Evolutionary conservation across 257 asterid genomes (phyloP), one percentile per base, ranked within the genome.

Genomic region (Perilla frutescens): DNA sequence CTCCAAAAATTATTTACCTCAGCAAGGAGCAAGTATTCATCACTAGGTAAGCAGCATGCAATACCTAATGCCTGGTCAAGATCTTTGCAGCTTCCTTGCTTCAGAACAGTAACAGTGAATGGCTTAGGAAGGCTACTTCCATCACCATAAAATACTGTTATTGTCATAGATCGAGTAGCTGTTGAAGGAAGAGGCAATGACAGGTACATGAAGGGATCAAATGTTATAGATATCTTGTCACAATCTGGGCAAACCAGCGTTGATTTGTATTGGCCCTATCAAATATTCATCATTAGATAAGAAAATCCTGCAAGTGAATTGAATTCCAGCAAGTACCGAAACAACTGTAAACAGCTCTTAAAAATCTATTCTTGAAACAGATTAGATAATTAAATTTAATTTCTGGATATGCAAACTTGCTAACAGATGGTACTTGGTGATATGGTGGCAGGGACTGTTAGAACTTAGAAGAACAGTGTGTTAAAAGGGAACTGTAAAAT

Each of bases 201-300:
- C 79, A 95, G 82, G 81, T 91, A 92, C 99, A 95, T 92, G 90
- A 92, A 95, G 63, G 99, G 98, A 79, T 95, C 99, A 77, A 91
- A 95, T 39, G 98, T 90, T 63, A 95, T 92, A 1, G 99, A 95
- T 69, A 95, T 86, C 85, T 95, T 91, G 79, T 76, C 70, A 82
- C 98, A 95, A 64, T 34, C 81, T 12, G 99, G 98, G 86, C 99
- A 95, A 65, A 92, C 93, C 84, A 95, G 76, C 3, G 98, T 95
- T 13, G 98, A 95, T 85, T 89, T 95, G 84, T 91, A 95, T 85
- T 95, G 99, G 54, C 98, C 99, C 98, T 95, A 92, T 31, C 62
- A 82, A 76, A 74, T 32, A 48, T 39, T 40, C 51, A 63, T 55
- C 53, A 51, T 80, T 62, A 70, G 71, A 59, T 51, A 74, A 48